Evolutionary conservation across 2,329 filamentous ascomycete species (phyloP).

Genomic region (Sporothrix humicola): DNA sequence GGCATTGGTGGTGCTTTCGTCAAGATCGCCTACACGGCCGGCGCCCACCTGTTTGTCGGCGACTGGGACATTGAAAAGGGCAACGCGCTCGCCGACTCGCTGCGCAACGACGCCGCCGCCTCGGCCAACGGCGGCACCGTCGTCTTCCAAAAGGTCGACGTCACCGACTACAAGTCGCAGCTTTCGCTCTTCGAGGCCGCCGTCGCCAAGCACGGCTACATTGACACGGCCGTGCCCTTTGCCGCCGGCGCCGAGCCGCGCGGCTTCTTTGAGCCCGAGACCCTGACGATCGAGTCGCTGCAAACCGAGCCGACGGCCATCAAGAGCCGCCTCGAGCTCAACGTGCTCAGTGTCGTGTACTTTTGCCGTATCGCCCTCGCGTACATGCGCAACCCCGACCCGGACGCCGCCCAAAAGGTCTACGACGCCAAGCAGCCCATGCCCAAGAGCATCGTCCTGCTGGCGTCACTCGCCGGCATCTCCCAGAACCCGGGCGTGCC

Average conservation of each 20-base stretch:
- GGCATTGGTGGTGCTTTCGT: slow-evolving; percentile 42
- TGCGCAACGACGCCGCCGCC: slow-evolving; percentile 26
- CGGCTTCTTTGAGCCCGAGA: slow-evolving; percentile 52
- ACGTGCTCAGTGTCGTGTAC: slow-evolving; percentile 54
- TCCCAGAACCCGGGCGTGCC: slow-evolving; percentile 53
- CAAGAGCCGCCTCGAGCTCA: slow-evolving; percentile 52
- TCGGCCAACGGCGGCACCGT: slow-evolving; percentile 27
- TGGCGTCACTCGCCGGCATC: slow-evolving; percentile 53
- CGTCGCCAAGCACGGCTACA: slow-evolving; percentile 50
- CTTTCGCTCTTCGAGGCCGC: slow-evolving; percentile 54
- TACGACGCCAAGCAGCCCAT: not conserved
- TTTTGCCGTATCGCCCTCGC: slow-evolving; percentile 57
- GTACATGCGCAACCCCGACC: slow-evolving; percentile 49
- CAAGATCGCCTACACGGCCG: slow-evolving; percentile 36
- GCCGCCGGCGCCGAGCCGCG: slow-evolving; percentile 52
- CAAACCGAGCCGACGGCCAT: slow-evolving; percentile 44
- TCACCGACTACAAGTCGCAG: slow-evolving; percentile 53
- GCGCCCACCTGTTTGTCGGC: slow-evolving; percentile 42
- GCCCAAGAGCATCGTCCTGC: slow-evolving; percentile 42
- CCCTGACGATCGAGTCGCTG: slow-evolving; percentile 51
- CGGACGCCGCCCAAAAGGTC: slow-evolving; percentile 19
- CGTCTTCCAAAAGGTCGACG: slow-evolving; percentile 52
- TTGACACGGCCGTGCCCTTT: slow-evolving; percentile 57
- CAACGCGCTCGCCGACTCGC: slow-evolving; percentile 33
- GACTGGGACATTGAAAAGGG: slow-evolving; percentile 41